Base-by-base conservation (phyloP, 2,329 filamentous ascomycete genomes). In the Tolypocladium tundrense region DNA sequence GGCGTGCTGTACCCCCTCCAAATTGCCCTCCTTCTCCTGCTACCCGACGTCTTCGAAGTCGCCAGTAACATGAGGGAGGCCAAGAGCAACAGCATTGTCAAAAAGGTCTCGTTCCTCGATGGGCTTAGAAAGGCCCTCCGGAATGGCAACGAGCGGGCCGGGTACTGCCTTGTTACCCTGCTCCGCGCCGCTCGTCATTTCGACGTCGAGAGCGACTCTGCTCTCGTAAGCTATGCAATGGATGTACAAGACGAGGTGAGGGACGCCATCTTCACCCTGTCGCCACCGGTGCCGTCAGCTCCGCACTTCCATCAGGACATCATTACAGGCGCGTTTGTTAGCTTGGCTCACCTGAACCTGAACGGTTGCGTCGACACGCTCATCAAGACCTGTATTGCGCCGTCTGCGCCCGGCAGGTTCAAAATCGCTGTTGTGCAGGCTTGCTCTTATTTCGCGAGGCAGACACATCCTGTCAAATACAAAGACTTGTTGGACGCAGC, bases 21-120 rank as follows among this genome's bases (percentile, higher is more conserved):
- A 66, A 84, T 79, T 2, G 78, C 80, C 14, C 71, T 88, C 5
- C 70, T 88, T 11, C 80, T 88, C 59, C 75, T 88, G 10, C 72
- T 87, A 10, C 86, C 86, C 4, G 86, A 88, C 63, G 82, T 88
- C 7, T 88, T 88, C 62, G 84, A 87, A 69, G 83, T 88, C 40
- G 85, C 85, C 33, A 86, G 84, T 69, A 86, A 86, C 68, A 75
- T 88, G 67, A 78, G 84, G 59, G 84, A 87, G 61, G 79, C 79
- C 37, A 87, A 86, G 67, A 82, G 79, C 63, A 77, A 78, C 57
- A 79, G 81, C 63, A 81, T 88, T 68, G 76, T 79, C 19, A 88
- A 88, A 70, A 87, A 87, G 65, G 81, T 87, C 7, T 77, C 79
- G 3, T 88, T 88, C 62, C 73, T 88, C 19, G 85, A 88, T 60